Conservation (phyloP, 2,329 filamentous ascomycete genomes). For the Cucurbitaria berberidis region DNA sequence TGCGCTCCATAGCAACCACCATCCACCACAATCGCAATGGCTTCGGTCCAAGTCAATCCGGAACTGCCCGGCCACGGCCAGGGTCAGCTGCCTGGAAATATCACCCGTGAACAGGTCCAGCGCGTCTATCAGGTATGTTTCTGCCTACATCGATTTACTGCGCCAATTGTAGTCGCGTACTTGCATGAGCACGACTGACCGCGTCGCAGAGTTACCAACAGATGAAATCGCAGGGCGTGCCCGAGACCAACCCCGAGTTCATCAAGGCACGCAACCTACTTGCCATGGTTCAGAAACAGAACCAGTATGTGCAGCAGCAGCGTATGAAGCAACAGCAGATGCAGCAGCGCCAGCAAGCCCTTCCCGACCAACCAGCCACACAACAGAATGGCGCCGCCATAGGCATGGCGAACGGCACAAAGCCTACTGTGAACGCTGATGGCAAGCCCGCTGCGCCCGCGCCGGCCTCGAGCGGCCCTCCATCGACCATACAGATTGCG, state of each 20-base stretch:
- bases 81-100: conserved; percentile 66
- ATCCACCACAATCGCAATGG: conserved; percentile 61
- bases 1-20: conserved; percentile 22
- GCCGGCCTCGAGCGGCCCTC: conserved; percentile 29
- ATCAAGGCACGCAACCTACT: conserved; percentile 82
- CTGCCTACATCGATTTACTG: conserved; percentile 1
- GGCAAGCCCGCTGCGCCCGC: conserved; percentile 25
- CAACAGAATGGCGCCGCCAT: conserved; percentile 57
- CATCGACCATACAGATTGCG: conserved; percentile 31
- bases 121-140: conserved; percentile 70
- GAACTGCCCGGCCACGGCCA: conserved; percentile 71
- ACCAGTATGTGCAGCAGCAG: conserved; percentile 53
- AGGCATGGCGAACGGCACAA: conserved; percentile 55
- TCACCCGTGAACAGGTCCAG: conserved; percentile 79
- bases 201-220: conserved; percentile 76
- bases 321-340: conserved; percentile 58
- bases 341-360: conserved; percentile 61
- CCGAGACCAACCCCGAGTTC: conserved; percentile 83
- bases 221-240: conserved; percentile 85
- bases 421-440: conserved; percentile 37
- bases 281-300: conserved; percentile 69
- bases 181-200: conserved; percentile 44
- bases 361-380: conserved; percentile 53
- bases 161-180: conserved; percentile 10
- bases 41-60: conserved; percentile 77